phyloP scores from a whole-genome alignment of 1,284 basidiomycete species.

The Sporisorium sorghi region DNA sequence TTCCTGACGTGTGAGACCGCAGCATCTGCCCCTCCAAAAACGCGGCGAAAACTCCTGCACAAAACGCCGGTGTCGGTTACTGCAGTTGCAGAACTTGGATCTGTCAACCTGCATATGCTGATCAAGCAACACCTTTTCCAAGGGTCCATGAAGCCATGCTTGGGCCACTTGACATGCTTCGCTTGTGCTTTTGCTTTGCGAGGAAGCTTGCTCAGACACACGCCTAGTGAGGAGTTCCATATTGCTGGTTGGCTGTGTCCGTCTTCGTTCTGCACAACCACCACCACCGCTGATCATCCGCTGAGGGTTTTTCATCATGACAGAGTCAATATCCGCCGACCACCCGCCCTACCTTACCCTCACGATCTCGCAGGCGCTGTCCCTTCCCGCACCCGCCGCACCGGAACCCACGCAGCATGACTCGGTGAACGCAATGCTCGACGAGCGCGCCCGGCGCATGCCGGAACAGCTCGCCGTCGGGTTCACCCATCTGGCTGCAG shows the following conservation, averaged over 20 bases:
- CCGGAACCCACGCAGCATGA: slow-evolving; percentile 65
- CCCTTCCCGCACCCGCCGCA: slow-evolving; percentile 43
- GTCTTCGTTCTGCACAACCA: not conserved
- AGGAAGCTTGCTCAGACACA: too few species aligned
- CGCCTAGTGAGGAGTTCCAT: too few species aligned
- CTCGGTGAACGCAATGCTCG: slow-evolving; percentile 68
- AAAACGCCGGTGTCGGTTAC: slow-evolving; percentile 7
- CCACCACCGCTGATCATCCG: not conserved
- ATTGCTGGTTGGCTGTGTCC: not conserved
- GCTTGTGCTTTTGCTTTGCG: not conserved
- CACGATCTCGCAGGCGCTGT: slow-evolving; percentile 46
- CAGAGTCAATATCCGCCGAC: slow-evolving; percentile 19
- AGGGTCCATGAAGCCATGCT: slow-evolving; percentile 19
- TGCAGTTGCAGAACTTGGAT: slow-evolving; percentile 18
- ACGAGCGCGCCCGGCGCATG: slow-evolving; percentile 65
- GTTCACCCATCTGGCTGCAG: slow-evolving; percentile 57
- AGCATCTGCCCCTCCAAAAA: too few species aligned
- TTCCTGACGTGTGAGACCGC: too few species aligned
- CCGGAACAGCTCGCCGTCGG: slow-evolving; percentile 69
- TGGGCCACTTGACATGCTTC: not conserved
- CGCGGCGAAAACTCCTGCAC: not conserved
- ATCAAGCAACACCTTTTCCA: slow-evolving; percentile 18
- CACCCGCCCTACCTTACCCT: slow-evolving; percentile 45
- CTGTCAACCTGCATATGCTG: slow-evolving; percentile 33
- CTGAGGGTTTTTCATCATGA: slow-evolving; percentile 6